Percentiles rank a stretch among this genome's conserved stretches.
Conservation (phyloP, 257 asterid species). For the Solanum chilense region DNA sequence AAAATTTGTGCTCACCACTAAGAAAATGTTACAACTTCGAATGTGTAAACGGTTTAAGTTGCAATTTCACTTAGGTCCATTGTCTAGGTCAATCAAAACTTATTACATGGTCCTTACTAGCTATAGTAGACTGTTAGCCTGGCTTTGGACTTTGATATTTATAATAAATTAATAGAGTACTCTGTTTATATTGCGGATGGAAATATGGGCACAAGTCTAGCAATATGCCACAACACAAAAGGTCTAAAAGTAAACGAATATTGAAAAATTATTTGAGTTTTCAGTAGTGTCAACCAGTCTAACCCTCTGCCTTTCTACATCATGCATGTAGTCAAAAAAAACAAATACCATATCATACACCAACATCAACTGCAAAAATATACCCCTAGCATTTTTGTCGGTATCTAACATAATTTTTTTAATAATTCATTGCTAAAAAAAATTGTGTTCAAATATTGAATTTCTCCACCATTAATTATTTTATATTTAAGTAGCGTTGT, state of each 20-base stretch:
- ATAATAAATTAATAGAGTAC: background rate
- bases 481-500: background rate
- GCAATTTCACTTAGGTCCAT: background rate
- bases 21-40: background rate
- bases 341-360: background rate
- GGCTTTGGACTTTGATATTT: background rate
- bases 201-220: background rate
- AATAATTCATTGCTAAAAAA: background rate
- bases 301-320: background rate
- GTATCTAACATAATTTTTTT: background rate
- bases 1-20: background rate
- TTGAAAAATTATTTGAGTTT: background rate
- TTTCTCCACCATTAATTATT: too few relatives aligned
- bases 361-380: background rate
- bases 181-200: background rate
- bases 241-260: background rate
- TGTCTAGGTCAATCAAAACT: background rate
- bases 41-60: background rate
- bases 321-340: background rate
- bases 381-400: background rate
- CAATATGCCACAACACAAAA: background rate
- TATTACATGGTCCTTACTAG: background rate
- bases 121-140: background rate
- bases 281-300: background rate
- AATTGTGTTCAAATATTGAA: background rate